Conservation (phyloP, 2,329 filamentous ascomycete genomes). For the Boeremia exigua region DNA sequence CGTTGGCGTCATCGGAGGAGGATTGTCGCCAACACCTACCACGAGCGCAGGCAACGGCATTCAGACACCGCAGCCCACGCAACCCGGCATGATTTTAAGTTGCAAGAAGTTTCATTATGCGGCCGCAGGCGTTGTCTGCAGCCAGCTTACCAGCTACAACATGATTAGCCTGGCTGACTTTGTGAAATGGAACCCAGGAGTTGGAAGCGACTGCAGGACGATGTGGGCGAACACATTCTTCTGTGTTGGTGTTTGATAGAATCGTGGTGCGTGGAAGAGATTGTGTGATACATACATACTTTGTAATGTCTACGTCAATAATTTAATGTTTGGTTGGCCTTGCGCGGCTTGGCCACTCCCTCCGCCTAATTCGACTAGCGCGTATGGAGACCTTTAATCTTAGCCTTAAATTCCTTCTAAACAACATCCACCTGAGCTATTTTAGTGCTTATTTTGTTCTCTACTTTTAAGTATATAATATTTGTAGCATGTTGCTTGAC, state of each 20-base stretch:
- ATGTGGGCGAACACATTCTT: slow-evolving; percentile 13
- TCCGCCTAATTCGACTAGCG: no score
- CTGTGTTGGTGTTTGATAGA: slow-evolving; percentile 11
- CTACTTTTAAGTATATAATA: no score
- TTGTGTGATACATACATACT: no score
- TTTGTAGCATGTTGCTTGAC: no score
- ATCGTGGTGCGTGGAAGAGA: no score
- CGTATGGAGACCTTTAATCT: no score
- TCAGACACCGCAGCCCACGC: slow-evolving; percentile 1
- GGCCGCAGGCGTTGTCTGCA: background rate
- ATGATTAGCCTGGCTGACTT: slow-evolving; percentile 14
- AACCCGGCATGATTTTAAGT: slow-evolving; percentile 9
- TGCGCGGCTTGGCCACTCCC: no score
- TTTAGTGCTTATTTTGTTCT: no score
- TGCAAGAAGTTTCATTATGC: slow-evolving; percentile 13
- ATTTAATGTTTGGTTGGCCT: no score
- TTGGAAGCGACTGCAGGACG: background rate
- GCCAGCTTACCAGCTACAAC: background rate
- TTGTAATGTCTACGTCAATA: no score
- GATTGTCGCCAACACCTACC: background rate
- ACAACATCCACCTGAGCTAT: no score
- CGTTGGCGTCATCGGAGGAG: slow-evolving; percentile 3
- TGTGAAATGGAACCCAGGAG: slow-evolving; percentile 16
- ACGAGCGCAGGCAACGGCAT: slow-evolving; percentile 7
- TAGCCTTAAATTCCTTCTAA: no score